These are phyloP conservation scores for Sarocladium strictum DNA, from an alignment of 2,329 filamentous ascomycete species.

Conservation along the genomic window DNA sequence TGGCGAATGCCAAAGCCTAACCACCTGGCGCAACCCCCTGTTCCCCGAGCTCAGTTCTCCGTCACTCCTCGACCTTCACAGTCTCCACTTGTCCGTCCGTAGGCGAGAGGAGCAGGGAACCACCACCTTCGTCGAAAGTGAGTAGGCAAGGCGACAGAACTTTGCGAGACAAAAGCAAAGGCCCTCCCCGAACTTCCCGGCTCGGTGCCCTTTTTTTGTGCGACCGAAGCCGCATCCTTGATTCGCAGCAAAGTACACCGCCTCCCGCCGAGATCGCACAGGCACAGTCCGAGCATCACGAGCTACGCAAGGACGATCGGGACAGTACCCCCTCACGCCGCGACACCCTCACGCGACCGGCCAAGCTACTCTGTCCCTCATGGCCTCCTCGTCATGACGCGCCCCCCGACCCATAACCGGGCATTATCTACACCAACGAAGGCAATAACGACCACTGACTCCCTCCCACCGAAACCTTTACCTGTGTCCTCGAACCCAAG, in stretches of 20 bases:
- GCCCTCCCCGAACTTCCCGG: no score
- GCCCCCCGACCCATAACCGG: conserved; percentile 5
- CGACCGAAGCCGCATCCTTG: no score
- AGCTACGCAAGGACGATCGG: no score
- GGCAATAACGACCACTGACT: neutral
- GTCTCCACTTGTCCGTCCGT: neutral
- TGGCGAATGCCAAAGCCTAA: neutral
- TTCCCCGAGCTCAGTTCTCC: neutral
- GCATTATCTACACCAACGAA: conserved; percentile 6
- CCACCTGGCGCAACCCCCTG: neutral
- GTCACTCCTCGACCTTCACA: neutral
- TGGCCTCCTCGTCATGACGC: conserved; percentile 8
- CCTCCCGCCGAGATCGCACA: no score
- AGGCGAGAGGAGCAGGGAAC: neutral
- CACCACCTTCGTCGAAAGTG: neutral
- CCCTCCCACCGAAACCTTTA: neutral
- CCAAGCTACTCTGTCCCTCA: neutral
- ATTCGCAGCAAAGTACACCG: no score
- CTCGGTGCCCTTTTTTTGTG: no score
- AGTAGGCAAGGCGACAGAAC: no score
- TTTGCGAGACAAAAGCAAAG: no score
- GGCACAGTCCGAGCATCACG: no score
- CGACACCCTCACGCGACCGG: neutral
- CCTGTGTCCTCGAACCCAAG: neutral
- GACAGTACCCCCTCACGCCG: neutral